Percentiles rank a stretch among this genome's conserved stretches.
These are phyloP conservation scores for Trypanosoma congolense DNA, from an alignment of 208 protist genomes.

Conservation along the genomic window DNA sequence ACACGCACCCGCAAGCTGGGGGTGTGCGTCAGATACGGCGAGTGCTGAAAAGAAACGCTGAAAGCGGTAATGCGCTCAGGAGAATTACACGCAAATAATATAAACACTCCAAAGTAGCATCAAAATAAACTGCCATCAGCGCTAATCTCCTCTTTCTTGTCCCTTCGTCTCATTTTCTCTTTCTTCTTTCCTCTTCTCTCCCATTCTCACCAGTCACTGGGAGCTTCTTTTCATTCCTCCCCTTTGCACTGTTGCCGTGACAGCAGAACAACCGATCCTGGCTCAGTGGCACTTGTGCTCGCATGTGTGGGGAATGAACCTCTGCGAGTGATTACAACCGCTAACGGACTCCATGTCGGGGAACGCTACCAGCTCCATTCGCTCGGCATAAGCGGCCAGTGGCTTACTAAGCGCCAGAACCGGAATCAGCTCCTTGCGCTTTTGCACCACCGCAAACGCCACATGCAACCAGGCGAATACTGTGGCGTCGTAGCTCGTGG, in stretches of 20 bases:
- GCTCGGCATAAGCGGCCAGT: conserved; percentile 43
- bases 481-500: conserved; percentile 66
- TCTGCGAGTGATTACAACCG: conserved; percentile 35
- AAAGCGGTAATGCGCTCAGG: no score
- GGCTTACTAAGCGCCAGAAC: conserved; percentile 36
- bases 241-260: no score
- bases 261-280: background rate
- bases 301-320: conserved; percentile 33
- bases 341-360: conserved; percentile 47
- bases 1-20: no score
- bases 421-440: conserved; percentile 34
- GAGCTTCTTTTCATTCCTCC: no score
- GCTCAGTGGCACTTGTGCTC: background rate
- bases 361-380: conserved; percentile 48
- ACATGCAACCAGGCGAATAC: conserved; percentile 69
- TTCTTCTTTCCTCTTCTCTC: background rate
- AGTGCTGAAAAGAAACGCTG: no score
- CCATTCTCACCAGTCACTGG: no score
- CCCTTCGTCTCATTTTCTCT: background rate
- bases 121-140: no score
- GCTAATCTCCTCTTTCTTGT: no score
- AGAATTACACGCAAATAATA: no score
- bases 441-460: conserved; percentile 32
- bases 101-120: no score
- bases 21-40: no score